Percentiles rank a stretch among this genome's conserved stretches.
phyloP scores from a whole-genome alignment of 1,284 basidiomycete species.

The Quambalaria eucalypti region DNA sequence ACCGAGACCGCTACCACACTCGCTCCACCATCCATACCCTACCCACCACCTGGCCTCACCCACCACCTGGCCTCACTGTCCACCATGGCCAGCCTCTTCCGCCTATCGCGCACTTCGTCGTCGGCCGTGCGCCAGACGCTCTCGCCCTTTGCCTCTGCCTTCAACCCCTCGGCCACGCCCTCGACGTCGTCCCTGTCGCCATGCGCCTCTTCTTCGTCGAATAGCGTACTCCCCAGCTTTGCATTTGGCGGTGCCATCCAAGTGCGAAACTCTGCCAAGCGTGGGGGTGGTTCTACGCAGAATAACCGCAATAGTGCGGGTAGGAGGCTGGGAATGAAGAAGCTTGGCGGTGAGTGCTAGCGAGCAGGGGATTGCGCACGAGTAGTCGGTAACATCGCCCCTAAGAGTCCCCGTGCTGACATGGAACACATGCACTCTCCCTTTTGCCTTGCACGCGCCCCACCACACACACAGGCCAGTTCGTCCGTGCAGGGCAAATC shows the following conservation, averaged over 20 bases:
- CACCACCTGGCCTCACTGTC: too few species aligned
- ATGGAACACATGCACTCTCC: too few species aligned
- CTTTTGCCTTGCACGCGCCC: not conserved
- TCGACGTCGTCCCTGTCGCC: not conserved
- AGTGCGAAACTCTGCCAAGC: conserved; percentile 45
- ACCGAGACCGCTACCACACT: too few species aligned
- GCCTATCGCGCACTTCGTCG: not conserved
- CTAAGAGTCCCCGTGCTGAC: too few species aligned
- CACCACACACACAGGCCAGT: conserved; percentile 16
- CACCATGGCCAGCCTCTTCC: not conserved
- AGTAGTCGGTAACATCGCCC: too few species aligned
- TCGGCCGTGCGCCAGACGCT: not conserved
- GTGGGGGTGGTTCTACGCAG: conserved; percentile 44
- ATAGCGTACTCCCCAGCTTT: conserved; percentile 24
- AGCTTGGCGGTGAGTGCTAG: conserved; percentile 23
- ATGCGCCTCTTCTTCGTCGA: not conserved
- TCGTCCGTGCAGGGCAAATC: conserved; percentile 39
- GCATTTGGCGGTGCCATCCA: conserved; percentile 39
- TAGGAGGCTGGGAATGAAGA: conserved; percentile 44
- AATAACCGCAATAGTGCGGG: conserved; percentile 45
- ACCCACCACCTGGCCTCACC: too few species aligned
- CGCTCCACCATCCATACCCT: too few species aligned
- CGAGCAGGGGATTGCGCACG: too few species aligned
- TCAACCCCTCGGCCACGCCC: not conserved
- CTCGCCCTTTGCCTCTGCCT: not conserved